Evolutionary conservation across 2,329 filamentous ascomycete genomes (phyloP).

Genomic region (Fusarium ramigenum): DNA sequence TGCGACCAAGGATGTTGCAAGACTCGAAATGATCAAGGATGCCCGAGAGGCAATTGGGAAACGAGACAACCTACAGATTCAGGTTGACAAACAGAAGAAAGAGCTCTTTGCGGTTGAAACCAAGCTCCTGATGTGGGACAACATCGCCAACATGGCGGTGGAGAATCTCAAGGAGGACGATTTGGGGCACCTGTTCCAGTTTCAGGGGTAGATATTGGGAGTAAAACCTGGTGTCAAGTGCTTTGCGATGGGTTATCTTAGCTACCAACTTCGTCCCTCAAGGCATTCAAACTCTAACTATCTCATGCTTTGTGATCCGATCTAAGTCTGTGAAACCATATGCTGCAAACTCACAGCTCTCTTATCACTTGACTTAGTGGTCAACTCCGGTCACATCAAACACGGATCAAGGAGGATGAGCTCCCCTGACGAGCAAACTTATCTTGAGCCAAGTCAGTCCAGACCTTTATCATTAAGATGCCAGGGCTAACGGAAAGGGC

Average conservation of each 20-base stretch:
- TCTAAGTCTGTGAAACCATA: background rate
- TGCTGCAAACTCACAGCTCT: background rate
- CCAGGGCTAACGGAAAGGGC: fast-evolving
- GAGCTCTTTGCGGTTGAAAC: background rate
- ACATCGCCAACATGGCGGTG: background rate
- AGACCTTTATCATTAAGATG: too few relatives aligned
- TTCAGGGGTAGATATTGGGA: background rate
- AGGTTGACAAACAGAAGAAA: background rate
- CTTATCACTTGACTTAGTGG: background rate
- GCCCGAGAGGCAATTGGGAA: fast-evolving
- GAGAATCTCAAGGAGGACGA: background rate
- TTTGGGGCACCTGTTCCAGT: background rate
- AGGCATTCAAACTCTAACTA: background rate
- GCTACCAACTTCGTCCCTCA: too few relatives aligned
- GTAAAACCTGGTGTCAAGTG: too few relatives aligned
- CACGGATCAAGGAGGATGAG: too few relatives aligned
- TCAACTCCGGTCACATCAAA: too few relatives aligned
- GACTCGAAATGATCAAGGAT: fast-evolving
- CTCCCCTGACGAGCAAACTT: too few relatives aligned
- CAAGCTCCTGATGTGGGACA: background rate
- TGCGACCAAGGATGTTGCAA: fast-evolving
- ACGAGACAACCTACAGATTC: fast-evolving
- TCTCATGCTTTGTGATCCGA: background rate
- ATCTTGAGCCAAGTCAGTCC: too few relatives aligned
- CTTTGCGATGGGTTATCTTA: fast-evolving